These are phyloP conservation scores for Dictyostelium capitatum DNA, from an alignment of 78 protist species.

Conservation along the genomic window DNA sequence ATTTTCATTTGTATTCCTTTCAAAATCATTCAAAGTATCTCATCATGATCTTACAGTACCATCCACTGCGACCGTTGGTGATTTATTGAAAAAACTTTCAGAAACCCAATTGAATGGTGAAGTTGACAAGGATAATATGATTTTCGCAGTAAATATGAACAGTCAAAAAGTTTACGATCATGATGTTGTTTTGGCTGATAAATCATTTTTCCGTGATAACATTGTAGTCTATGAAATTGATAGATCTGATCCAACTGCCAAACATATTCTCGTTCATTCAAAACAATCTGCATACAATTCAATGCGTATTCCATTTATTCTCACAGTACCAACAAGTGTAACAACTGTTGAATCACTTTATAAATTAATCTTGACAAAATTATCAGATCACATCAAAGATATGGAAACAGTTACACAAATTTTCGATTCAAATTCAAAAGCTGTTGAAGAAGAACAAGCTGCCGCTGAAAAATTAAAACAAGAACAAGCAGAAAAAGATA, in stretches of 20 bases:
- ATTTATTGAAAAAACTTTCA: not conserved
- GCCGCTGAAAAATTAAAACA: not conserved
- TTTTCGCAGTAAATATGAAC: not conserved
- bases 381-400: not conserved
- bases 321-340: not conserved
- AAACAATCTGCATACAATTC: not conserved
- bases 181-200: not conserved
- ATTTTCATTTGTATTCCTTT: not conserved
- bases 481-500: not conserved
- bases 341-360: not conserved
- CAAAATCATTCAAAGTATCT: not conserved
- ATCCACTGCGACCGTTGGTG: not conserved
- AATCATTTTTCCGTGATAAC: not conserved
- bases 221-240: conserved; percentile 20
- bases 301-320: conserved; percentile 24
- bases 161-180: not conserved
- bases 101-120: not conserved
- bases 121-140: not conserved
- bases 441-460: not conserved
- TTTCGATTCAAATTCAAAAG: not conserved
- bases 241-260: not conserved
- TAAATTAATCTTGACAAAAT: not conserved
- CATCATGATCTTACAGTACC: not conserved
- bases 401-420: not conserved
- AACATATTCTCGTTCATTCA: not conserved